Evolutionary conservation across 2,329 filamentous ascomycete species (phyloP).

Genomic region (Aspergillus phoenicis): DNA sequence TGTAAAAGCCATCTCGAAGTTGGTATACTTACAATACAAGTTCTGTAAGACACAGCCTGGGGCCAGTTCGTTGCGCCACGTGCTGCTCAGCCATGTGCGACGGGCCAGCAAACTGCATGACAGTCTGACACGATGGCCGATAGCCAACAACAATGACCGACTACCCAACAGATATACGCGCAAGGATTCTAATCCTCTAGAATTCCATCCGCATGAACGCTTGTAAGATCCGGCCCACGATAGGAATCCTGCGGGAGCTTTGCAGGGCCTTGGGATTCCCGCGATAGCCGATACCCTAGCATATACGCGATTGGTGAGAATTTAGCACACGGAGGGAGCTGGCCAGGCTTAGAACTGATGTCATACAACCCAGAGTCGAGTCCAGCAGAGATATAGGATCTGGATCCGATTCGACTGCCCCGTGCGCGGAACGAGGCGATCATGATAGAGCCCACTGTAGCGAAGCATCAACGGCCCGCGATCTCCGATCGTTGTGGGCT

Average conservation of each 20-base stretch:
- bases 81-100: not conserved
- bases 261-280: not conserved
- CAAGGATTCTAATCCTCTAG: not conserved
- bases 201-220: not conserved
- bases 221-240: not conserved
- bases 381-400: not conserved
- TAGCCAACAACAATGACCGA: not conserved
- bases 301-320: constrained; percentile 2
- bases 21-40: not conserved
- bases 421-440: not conserved
- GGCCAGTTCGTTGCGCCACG: not conserved
- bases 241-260: not conserved
- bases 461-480: not conserved
- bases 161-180: not conserved
- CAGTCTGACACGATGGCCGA: not conserved
- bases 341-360: not conserved
- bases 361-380: not conserved
- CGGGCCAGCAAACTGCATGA: not conserved
- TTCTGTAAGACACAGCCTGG: not conserved
- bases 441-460: not conserved
- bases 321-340: not conserved
- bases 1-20: not conserved
- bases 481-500: not conserved
- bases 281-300: not conserved
- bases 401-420: not conserved